Percentiles rank a stretch among this genome's conserved stretches.
Conservation (phyloP, 2,329 filamentous ascomycete genomes). For the Trichoderma koningii region DNA sequence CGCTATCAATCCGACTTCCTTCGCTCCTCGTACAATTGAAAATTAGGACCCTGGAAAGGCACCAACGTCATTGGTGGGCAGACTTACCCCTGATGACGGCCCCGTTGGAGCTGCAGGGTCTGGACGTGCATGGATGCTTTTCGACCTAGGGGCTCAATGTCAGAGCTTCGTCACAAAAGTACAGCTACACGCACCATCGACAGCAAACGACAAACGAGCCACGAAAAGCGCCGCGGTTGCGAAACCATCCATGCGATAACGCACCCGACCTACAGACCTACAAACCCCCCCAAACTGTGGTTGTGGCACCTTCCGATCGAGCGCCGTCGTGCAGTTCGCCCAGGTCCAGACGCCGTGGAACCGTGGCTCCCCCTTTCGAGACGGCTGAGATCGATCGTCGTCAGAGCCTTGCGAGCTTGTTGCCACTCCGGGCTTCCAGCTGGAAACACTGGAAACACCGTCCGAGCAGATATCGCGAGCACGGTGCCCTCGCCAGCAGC, state of each 20-base stretch:
- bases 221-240: too few species aligned
- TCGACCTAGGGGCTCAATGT: neutral
- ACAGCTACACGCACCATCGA: neutral
- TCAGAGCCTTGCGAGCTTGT: too few species aligned
- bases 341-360: neutral
- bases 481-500: too few species aligned
- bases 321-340: neutral
- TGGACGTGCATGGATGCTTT: conserved; percentile 6
- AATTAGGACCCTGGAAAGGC: neutral
- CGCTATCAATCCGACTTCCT: neutral
- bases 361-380: neutral
- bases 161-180: neutral
- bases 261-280: too few species aligned
- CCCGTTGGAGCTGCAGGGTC: conserved; percentile 15
- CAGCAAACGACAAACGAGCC: too few species aligned
- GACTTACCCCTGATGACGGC: conserved; percentile 24
- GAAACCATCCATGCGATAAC: too few species aligned
- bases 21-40: neutral
- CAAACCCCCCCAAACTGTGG: too few species aligned
- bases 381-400: too few species aligned
- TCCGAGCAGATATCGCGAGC: too few species aligned
- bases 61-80: conserved; percentile 25
- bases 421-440: too few species aligned
- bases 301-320: too few species aligned
- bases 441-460: too few species aligned